Evolutionary conservation across 768 basidiomycete species (phyloP).

Genomic region (Mycena albidolilacea): DNA sequence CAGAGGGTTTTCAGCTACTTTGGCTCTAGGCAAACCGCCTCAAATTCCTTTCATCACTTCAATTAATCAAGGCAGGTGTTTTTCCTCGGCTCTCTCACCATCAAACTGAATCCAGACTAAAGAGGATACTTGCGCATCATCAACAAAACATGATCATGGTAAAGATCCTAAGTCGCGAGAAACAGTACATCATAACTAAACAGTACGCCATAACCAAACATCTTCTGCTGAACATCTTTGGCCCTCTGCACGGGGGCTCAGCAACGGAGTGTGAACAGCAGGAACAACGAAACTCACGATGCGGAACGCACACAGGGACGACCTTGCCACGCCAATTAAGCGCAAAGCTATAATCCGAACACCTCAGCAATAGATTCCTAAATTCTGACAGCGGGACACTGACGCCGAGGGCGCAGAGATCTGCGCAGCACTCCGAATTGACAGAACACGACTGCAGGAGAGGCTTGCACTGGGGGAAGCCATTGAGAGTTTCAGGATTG

Average conservation of each 20-base stretch:
- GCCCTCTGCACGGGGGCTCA: slow-evolving; percentile 15
- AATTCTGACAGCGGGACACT: slow-evolving; percentile 19
- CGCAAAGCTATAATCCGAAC: slow-evolving; percentile 19
- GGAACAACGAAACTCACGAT: slow-evolving; percentile 21
- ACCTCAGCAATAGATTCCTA: slow-evolving; percentile 21
- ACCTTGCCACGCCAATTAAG: slow-evolving; percentile 15
- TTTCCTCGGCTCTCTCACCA: slow-evolving; percentile 19
- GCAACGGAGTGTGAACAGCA: slow-evolving; percentile 18
- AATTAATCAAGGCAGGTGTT: slow-evolving; percentile 15
- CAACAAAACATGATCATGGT: slow-evolving; percentile 17
- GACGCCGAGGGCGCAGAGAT: slow-evolving; percentile 17
- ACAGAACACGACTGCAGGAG: slow-evolving; percentile 9
- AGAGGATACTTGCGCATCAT: slow-evolving; percentile 16
- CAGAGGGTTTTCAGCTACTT: too few species aligned
- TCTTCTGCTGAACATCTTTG: slow-evolving; percentile 14
- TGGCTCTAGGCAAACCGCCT: slow-evolving; percentile 12
- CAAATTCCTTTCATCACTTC: slow-evolving; percentile 16
- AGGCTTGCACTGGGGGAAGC: slow-evolving; percentile 11
- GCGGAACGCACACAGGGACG: slow-evolving; percentile 16
- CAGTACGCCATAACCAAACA: neutral
- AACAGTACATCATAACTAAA: slow-evolving; percentile 15
- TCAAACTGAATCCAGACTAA: slow-evolving; percentile 20
- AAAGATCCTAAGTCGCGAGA: slow-evolving; percentile 12
- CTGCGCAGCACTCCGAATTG: slow-evolving; percentile 18
- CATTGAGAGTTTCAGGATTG: slow-evolving; percentile 13